Evolutionary conservation across 2,329 filamentous ascomycete genomes (phyloP).

Genomic region (Aureobasidium sp.): DNA sequence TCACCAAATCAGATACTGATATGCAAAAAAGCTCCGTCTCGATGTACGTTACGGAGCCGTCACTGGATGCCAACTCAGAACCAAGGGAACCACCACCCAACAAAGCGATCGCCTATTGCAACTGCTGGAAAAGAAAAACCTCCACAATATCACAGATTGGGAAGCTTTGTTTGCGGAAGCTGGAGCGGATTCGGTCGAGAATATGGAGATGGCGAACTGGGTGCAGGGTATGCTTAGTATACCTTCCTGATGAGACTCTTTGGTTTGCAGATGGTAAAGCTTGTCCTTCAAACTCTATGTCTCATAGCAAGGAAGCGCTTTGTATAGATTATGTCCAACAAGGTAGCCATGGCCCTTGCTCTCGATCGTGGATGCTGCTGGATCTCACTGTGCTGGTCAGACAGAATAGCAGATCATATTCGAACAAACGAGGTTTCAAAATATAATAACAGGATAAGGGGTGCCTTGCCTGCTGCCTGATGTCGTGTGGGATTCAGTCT

Average conservation of each 20-base stretch:
- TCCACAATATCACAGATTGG: conserved; percentile 44
- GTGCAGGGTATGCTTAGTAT: conserved; percentile 16
- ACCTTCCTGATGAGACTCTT: background rate
- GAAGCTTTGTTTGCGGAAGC: conserved; percentile 9
- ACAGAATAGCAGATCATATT: no score
- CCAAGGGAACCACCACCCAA: conserved; percentile 14
- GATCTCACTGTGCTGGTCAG: no score
- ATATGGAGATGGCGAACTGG: conserved; percentile 14
- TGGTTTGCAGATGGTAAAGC: no score
- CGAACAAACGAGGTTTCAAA: no score
- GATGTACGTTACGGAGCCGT: conserved; percentile 47
- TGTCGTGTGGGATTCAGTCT: no score
- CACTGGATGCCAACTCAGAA: conserved; percentile 35
- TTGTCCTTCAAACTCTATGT: no score
- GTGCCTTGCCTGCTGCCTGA: no score
- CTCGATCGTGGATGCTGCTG: no score
- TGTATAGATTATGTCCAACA: no score
- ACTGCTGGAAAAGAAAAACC: conserved; percentile 28
- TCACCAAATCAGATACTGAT: background rate
- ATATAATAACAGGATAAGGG: no score
- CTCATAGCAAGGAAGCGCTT: no score
- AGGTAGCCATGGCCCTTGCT: no score
- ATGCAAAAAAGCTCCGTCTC: conserved; percentile 18
- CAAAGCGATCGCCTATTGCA: conserved; percentile 11
- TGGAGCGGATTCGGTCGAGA: background rate